These are phyloP conservation scores for Ophiostoma ulmi DNA, from an alignment of 2,329 filamentous ascomycete species.

Conservation along the genomic window DNA sequence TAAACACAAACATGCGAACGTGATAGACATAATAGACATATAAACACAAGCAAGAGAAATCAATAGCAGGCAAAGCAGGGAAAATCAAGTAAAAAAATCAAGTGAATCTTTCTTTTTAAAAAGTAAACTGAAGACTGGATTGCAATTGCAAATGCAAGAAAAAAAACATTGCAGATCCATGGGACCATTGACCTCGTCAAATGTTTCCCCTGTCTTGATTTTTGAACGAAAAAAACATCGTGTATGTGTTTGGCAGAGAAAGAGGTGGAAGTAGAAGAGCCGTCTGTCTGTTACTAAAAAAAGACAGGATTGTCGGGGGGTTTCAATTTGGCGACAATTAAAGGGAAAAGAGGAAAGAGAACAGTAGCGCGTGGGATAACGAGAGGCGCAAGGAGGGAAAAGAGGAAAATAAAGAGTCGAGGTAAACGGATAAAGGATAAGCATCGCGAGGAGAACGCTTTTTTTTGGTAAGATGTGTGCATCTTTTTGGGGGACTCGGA, in stretches of 20 bases:
- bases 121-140: slow-evolving; percentile 3
- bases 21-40: neutral
- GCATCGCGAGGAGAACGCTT: slow-evolving; percentile 12
- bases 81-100: slow-evolving; percentile 10
- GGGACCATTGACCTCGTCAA: neutral
- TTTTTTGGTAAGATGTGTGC: slow-evolving; percentile 14
- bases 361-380: slow-evolving; percentile 6
- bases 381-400: neutral
- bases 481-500: slow-evolving; percentile 15
- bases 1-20: neutral
- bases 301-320: slow-evolving; percentile 5
- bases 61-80: neutral
- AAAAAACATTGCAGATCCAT: neutral
- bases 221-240: neutral
- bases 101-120: slow-evolving; percentile 14
- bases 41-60: neutral
- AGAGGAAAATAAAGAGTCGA: neutral
- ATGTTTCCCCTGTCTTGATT: neutral
- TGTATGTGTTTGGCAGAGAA: neutral
- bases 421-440: neutral
- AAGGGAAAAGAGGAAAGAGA: neutral
- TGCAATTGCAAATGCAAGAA: too few relatives aligned
- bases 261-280: neutral
- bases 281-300: neutral
- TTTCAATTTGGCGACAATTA: slow-evolving; percentile 15